Evolutionary conservation across 805 yeast genomes (phyloP).

Genomic region (Yarrowia sp.): DNA sequence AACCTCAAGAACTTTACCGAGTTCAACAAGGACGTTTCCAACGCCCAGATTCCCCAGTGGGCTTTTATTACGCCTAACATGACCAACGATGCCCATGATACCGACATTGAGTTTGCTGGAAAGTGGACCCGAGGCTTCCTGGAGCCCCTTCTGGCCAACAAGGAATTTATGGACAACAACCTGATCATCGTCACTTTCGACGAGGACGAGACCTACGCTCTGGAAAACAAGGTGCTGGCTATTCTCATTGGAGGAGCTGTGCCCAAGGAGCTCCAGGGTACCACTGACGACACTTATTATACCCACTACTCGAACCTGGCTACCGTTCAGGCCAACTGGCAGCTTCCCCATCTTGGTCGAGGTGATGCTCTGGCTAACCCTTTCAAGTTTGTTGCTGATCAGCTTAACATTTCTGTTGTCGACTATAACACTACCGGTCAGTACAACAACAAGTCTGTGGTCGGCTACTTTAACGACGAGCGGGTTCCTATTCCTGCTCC

Average conservation of each 20-base stretch:
- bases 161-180: constrained; percentile 48
- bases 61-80: constrained; percentile 52
- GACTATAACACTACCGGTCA: not conserved
- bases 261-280: constrained; percentile 43
- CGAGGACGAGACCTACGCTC: constrained; percentile 45
- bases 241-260: constrained; percentile 49
- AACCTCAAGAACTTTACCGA: constrained; percentile 49
- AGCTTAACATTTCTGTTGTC: constrained; percentile 29
- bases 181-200: constrained; percentile 50
- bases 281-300: constrained; percentile 48
- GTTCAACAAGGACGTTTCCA: constrained; percentile 43
- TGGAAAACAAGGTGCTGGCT: constrained; percentile 46
- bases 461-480: constrained; percentile 15
- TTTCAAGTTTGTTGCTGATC: constrained; percentile 43
- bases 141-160: constrained; percentile 44
- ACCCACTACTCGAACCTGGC: constrained; percentile 52
- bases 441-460: constrained; percentile 6
- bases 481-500: constrained; percentile 1
- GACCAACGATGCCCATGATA: constrained; percentile 53
- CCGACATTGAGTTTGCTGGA: constrained; percentile 47
- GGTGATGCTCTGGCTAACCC: constrained; percentile 51
- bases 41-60: constrained; percentile 50
- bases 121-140: constrained; percentile 47
- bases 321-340: constrained; percentile 52
- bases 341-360: constrained; percentile 49